Conservation (phyloP, 129 eudicot genomes). For the Smallanthus sonchifolius region DNA sequence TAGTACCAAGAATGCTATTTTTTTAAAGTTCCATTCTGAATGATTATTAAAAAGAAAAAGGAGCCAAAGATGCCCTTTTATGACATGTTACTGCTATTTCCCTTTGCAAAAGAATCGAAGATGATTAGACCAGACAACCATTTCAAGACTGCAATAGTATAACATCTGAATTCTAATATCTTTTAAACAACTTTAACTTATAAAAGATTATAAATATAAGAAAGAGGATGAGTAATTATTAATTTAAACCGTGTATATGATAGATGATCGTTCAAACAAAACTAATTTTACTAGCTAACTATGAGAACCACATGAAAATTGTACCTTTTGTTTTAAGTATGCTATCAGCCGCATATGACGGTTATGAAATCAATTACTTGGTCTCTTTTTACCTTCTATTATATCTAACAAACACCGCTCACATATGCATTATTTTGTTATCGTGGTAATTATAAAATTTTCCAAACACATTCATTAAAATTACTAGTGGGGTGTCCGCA, state of each 20-base stretch:
- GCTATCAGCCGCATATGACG: too few species aligned
- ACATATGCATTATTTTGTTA: too few species aligned
- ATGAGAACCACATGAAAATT: too few species aligned
- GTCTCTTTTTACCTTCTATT: too few species aligned
- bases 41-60: conserved; percentile 11
- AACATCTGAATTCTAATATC: not conserved
- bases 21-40: not conserved
- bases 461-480: too few species aligned
- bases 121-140: conserved; percentile 8
- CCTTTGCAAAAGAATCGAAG: not conserved
- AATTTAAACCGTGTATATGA: not conserved
- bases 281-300: too few species aligned
- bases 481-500: too few species aligned
- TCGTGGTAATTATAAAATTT: too few species aligned
- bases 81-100: conserved; percentile 13
- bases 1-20: not conserved
- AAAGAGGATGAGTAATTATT: not conserved
- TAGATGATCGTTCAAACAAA: not conserved
- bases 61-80: conserved; percentile 29
- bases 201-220: not conserved
- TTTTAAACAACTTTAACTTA: not conserved
- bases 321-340: too few species aligned
- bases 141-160: not conserved
- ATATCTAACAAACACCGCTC: too few species aligned
- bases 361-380: too few species aligned